Base-by-base conservation (phyloP, 1,139 yeast species). In the Blastobotrys apis region DNA sequence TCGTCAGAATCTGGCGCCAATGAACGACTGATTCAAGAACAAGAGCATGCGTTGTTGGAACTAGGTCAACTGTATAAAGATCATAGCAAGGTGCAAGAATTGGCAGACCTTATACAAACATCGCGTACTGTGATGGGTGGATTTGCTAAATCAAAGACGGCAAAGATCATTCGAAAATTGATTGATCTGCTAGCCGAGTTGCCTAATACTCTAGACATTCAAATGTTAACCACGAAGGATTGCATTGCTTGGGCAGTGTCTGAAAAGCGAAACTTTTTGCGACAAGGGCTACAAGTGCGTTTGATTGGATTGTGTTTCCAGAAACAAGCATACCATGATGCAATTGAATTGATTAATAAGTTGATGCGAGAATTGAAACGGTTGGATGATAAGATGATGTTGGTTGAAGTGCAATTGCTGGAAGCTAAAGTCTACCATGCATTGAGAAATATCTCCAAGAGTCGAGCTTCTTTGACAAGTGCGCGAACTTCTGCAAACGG, bases 401-500 rank as follows among this genome's bases (percentile, higher is more conserved):
- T 94, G 47, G 96, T 94, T 9, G 98, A 94, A 62, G 97, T 94
- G 33, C 97, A 92, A 67, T 72, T 94, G 55, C 77, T 92, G 56
- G 98, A 94, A 65, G 77, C 94, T 22, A 84, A 87, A 62, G 87
- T 86, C 35, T 92, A 84, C 65, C 97, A 90, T 64, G 90, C 95
- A 22, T 73, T 94, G 57, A 78, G 97, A 64, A 94, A 94, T 63
- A 75, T 86, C 58, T 85, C 97, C n/a, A 92, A 90, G 67, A 77
- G 95, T 12, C 79, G 87, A 59, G 97, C 97, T 5, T 82, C 97
- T 4, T 74, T 94, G 55, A 90, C 98, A 3, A 82, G 95, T 47
- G 97, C 98, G 2, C 79, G 97, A 66, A 94, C 98, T 0, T 84
- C 95, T 5, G 98, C 98, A 13, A 94, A 92, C 64, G 78, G 97